Conservation (phyloP, 2,329 filamentous ascomycete genomes). For the Fusarium scirpi region DNA sequence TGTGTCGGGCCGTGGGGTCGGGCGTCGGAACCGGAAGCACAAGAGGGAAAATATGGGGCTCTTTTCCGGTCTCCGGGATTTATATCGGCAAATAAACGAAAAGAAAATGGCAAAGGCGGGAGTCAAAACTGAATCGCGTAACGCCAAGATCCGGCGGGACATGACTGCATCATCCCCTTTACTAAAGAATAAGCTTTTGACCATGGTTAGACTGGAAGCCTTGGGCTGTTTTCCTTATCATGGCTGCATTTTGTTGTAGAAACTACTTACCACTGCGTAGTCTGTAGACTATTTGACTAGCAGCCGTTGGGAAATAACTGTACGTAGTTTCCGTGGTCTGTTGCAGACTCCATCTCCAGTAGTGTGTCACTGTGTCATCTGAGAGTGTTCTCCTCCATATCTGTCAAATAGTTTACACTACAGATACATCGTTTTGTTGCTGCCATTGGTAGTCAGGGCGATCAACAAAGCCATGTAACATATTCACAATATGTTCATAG, state of each 20-base stretch:
- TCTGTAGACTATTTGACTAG: slow-evolving; percentile 6
- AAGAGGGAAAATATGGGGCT: slow-evolving; percentile 2
- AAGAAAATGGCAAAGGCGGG: not conserved
- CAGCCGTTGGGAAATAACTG: slow-evolving; percentile 8
- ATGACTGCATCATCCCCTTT: not conserved
- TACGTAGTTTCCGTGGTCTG: not conserved
- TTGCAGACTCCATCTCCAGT: not conserved
- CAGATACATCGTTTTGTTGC: not conserved
- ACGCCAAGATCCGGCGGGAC: not conserved
- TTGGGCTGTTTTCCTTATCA: not conserved
- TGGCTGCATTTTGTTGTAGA: not conserved
- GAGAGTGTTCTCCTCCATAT: not conserved
- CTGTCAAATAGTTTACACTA: not conserved
- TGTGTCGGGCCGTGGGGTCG: slow-evolving; percentile 7
- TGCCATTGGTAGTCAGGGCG: not conserved
- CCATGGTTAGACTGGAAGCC: not conserved
- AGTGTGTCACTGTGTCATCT: not conserved
- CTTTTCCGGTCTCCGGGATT: slow-evolving; percentile 6
- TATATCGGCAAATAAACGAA: not conserved
- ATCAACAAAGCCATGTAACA: not conserved
- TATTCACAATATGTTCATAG: not conserved
- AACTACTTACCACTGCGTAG: not conserved
- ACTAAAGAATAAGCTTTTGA: not conserved
- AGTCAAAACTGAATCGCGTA: slow-evolving; percentile 2
- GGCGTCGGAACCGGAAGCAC: not conserved